Percentiles rank a stretch among this genome's conserved stretches.
Evolutionary conservation across 106 monocot species (phyloP).

Genomic region (Phalaenopsis equestris): DNA sequence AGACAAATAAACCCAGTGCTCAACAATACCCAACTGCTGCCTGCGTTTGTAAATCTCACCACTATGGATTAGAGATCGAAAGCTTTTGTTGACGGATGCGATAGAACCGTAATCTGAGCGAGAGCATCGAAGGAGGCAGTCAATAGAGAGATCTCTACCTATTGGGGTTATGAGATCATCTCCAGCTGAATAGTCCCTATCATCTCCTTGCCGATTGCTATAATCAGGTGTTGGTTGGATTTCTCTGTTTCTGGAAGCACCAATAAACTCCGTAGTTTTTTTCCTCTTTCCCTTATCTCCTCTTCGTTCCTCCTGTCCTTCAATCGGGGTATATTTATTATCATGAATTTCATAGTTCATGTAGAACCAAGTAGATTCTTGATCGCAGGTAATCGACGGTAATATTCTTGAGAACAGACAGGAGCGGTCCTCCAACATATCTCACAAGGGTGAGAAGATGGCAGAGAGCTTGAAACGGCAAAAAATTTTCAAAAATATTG

Average conservation of each 20-base stretch:
- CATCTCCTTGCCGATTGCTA: not conserved
- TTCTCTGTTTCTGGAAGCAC: not conserved
- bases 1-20: slow-evolving; percentile 90
- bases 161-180: slow-evolving; percentile 32
- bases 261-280: not conserved
- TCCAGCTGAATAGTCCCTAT: slow-evolving; percentile 15
- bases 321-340: not conserved
- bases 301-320: not conserved
- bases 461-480: not conserved
- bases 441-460: not conserved
- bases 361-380: slow-evolving; percentile 50
- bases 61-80: slow-evolving; percentile 38
- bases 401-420: slow-evolving; percentile 52
- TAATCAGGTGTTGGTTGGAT: not conserved
- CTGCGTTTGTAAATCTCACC: slow-evolving; percentile 64
- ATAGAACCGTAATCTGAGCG: slow-evolving; percentile 46
- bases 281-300: not conserved
- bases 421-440: slow-evolving; percentile 65
- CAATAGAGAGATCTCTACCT: slow-evolving; percentile 39
- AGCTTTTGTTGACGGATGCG: slow-evolving; percentile 40
- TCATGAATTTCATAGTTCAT: slow-evolving; percentile 35
- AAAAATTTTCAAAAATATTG: not conserved
- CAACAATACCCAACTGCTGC: slow-evolving; percentile 28
- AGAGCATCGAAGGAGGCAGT: slow-evolving; percentile 46
- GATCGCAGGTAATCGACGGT: slow-evolving; percentile 40